Base-by-base conservation (phyloP, 768 basidiomycete species). In the Agaricus subrufescens region DNA sequence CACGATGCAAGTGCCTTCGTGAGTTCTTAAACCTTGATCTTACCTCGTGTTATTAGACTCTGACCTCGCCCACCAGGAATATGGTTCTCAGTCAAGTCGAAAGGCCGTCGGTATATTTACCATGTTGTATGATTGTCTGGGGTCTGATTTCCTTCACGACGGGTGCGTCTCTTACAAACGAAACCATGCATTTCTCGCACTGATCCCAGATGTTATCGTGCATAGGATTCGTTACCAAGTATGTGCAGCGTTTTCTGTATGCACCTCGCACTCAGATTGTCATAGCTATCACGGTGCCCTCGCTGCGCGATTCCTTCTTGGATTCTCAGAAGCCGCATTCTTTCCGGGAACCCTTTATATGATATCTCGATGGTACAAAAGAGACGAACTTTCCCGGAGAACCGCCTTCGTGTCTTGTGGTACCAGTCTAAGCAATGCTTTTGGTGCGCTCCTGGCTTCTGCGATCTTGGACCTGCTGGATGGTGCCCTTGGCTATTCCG, bases 361-460 rank as follows among this genome's bases (percentile, higher is more conserved):
- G 1, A 70, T 86, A 26, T 84, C 83, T 1, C 83, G 81, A 64
- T 84, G 88, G 89, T 91, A 91, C 73, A 88, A 75, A 56, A 79
- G 80, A 43, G 75, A 73, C 31, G 90, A 92, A 64, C 73, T 92
- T 39, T 89, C 86, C 42, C 72, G 83, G 49, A 76, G 88, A 53
- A 87, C 80, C 11, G 86, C 88, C 4, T 65, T 87, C 46, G 73
- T 91, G 27, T 80, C 79, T 38, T 89, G 87, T 59, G 90, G 91
- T 23, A 83, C 77, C 62, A 73, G 91, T 30, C 83, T 91, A 50
- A 84, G 83, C 52, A 94, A 92, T 73, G 91, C 89, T 0, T 91
- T 92, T 65, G 89, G 91, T 3, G 77, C 88, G 1, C 71, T 93
- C 10, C 80, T 93, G 50, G 89, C 90, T 8, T 87, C 88, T 30